phyloP scores from a whole-genome alignment of 1,284 basidiomycete genomes.

The Taiwanofungus camphoratus region DNA sequence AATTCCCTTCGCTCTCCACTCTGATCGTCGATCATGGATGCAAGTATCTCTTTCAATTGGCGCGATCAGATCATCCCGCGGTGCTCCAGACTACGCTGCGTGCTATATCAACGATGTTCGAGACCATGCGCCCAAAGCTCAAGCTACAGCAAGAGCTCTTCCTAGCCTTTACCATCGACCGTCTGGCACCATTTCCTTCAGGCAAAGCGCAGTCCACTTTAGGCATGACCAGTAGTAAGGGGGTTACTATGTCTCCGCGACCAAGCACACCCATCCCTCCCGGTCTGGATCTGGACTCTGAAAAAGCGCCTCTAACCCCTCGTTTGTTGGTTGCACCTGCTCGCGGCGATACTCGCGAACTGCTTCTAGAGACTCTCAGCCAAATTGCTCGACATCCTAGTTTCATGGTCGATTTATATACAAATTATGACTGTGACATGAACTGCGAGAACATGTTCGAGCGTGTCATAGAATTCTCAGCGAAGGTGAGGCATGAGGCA shows the following conservation, averaged over 20 bases:
- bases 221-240: slow-evolving; percentile 19
- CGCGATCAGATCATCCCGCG: slow-evolving; percentile 79
- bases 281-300: slow-evolving; percentile 37
- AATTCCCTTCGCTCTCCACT: slow-evolving; percentile 67
- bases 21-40: slow-evolving; percentile 87
- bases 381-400: slow-evolving; percentile 78
- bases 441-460: slow-evolving; percentile 98
- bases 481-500: slow-evolving; percentile 54
- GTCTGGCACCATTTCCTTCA: slow-evolving; percentile 59
- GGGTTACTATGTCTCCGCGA: slow-evolving; percentile 33
- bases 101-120: slow-evolving; percentile 84
- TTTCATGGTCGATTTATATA: slow-evolving; percentile 94
- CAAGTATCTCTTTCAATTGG: slow-evolving; percentile 94
- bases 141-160: slow-evolving; percentile 98
- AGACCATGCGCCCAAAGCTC: slow-evolving; percentile 81
- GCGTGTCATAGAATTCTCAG: slow-evolving; percentile 84
- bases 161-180: slow-evolving; percentile 89
- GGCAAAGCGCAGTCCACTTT: slow-evolving; percentile 16
- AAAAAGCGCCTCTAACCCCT: slow-evolving; percentile 44
- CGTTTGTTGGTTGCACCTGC: slow-evolving; percentile 66
- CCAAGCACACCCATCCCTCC: slow-evolving; percentile 48
- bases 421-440: slow-evolving; percentile 96
- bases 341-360: slow-evolving; percentile 84
- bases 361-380: slow-evolving; percentile 85
- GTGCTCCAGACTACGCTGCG: slow-evolving; percentile 82